phyloP scores from a whole-genome alignment of 1,284 basidiomycete genomes.

The Ustilago trichophora region DNA sequence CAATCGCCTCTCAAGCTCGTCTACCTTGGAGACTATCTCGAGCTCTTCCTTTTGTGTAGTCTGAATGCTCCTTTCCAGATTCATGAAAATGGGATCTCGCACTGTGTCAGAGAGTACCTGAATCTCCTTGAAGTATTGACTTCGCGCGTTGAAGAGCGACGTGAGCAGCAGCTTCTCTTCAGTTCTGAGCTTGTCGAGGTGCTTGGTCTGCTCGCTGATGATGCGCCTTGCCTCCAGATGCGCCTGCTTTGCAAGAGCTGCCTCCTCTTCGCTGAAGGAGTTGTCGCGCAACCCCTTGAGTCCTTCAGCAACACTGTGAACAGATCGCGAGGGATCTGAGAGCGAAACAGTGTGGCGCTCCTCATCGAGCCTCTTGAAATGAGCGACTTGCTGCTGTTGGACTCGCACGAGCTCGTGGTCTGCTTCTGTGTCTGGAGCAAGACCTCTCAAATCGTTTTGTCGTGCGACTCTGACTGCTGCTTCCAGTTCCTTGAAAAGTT shows the following conservation, averaged over 20 bases:
- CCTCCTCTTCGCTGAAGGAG: slow-evolving; percentile 29
- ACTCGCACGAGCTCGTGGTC: slow-evolving; percentile 44
- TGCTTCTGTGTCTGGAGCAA: slow-evolving; percentile 24
- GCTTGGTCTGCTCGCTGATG: slow-evolving; percentile 35
- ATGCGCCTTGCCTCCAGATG: slow-evolving; percentile 25
- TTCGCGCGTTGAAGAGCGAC: slow-evolving; percentile 54
- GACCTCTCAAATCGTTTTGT: slow-evolving; percentile 22
- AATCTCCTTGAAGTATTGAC: slow-evolving; percentile 60
- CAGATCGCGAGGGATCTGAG: slow-evolving; percentile 1
- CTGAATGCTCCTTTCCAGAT: slow-evolving; percentile 28
- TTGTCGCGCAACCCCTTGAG: slow-evolving; percentile 41
- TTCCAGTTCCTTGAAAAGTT: slow-evolving; percentile 53
- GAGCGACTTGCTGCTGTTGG: slow-evolving; percentile 49
- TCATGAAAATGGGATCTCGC: slow-evolving; percentile 44
- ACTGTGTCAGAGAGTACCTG: slow-evolving; percentile 61
- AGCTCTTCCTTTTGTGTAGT: slow-evolving; percentile 45
- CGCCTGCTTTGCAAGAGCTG: slow-evolving; percentile 21
- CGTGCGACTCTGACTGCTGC: slow-evolving; percentile 24
- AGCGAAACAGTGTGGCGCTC: slow-evolving; percentile 39
- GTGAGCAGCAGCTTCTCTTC: slow-evolving; percentile 43
- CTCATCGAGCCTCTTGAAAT: slow-evolving; percentile 55
- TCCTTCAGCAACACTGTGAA: slow-evolving; percentile 21
- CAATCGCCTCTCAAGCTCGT: slow-evolving; percentile 46
- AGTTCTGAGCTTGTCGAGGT: slow-evolving; percentile 41
- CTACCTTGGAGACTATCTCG: slow-evolving; percentile 27